Evolutionary conservation across 768 basidiomycete genomes (phyloP).

Genomic region (Lactarius deliciosus): DNA sequence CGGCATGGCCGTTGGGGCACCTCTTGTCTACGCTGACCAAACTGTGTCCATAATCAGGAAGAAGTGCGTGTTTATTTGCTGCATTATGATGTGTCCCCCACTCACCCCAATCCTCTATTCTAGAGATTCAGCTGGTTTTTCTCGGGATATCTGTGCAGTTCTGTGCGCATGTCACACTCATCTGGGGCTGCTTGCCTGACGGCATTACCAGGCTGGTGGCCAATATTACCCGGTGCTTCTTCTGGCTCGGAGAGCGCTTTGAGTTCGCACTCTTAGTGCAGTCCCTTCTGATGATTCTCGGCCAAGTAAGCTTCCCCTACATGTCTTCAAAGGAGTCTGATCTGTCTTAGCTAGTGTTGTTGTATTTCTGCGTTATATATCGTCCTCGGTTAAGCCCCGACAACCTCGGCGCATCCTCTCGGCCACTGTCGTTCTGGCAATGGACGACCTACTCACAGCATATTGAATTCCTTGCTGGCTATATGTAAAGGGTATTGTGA

Average conservation of each 20-base stretch:
- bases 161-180: slow-evolving; percentile 45
- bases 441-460: slow-evolving; percentile 78
- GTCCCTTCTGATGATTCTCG: slow-evolving; percentile 80
- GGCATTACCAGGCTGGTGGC: slow-evolving; percentile 57
- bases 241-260: slow-evolving; percentile 82
- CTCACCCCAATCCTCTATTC: slow-evolving; percentile 19
- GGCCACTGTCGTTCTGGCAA: slow-evolving; percentile 82
- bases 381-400: slow-evolving; percentile 62
- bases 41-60: slow-evolving; percentile 77
- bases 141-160: slow-evolving; percentile 83
- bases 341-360: slow-evolving; percentile 57
- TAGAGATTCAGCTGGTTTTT: slow-evolving; percentile 85
- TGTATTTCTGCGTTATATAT: slow-evolving; percentile 81
- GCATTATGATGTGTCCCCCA: slow-evolving; percentile 3
- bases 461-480: slow-evolving; percentile 76
- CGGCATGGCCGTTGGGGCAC: slow-evolving; percentile 84
- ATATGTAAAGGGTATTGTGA: slow-evolving; percentile 52
- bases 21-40: slow-evolving; percentile 83
- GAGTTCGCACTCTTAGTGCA: slow-evolving; percentile 77
- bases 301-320: slow-evolving; percentile 54
- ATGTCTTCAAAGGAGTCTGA: slow-evolving; percentile 20
- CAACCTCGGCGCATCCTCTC: slow-evolving; percentile 53
- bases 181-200: neutral
- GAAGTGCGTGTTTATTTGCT: slow-evolving; percentile 45
- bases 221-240: slow-evolving; percentile 87